Evolutionary conservation across 2,329 filamentous ascomycete genomes (phyloP).

Genomic region (Colletotrichum sp.): DNA sequence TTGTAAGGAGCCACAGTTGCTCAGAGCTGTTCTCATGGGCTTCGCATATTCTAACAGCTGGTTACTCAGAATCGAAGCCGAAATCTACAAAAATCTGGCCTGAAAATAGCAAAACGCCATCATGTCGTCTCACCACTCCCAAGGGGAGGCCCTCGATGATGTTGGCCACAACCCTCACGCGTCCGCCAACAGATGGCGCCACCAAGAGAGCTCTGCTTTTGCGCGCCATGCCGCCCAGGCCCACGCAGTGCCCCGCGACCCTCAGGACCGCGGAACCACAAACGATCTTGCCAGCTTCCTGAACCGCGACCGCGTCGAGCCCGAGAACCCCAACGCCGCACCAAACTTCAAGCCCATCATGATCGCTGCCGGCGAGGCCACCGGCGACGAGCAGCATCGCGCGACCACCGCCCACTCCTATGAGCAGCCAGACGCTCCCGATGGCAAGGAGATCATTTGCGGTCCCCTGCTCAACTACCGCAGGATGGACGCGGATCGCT

Average conservation of each 20-base stretch:
- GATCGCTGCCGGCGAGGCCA: slow-evolving; percentile 43
- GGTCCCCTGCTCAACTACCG: slow-evolving; percentile 82
- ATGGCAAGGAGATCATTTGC: slow-evolving; percentile 67
- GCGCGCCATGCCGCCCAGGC: slow-evolving; percentile 49
- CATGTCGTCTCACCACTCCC: slow-evolving; percentile 24
- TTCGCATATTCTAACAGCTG: background rate
- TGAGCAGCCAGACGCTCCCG: slow-evolving; percentile 28
- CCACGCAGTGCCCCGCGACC: slow-evolving; percentile 39
- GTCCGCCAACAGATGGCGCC: slow-evolving; percentile 64
- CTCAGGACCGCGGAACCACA: slow-evolving; percentile 46
- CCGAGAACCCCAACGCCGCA: slow-evolving; percentile 32
- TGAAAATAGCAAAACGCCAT: background rate
- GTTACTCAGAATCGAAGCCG: background rate
- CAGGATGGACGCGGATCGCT: slow-evolving; percentile 70
- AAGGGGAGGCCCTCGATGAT: slow-evolving; percentile 31
- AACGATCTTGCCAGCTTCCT: slow-evolving; percentile 61
- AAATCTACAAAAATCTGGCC: slow-evolving; percentile 31
- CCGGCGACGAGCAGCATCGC: slow-evolving; percentile 27
- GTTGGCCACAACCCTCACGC: slow-evolving; percentile 56
- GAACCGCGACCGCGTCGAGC: slow-evolving; percentile 57
- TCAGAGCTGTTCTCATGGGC: background rate
- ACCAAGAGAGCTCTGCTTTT: slow-evolving; percentile 66
- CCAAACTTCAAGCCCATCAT: slow-evolving; percentile 54
- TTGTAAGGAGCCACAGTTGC: slow-evolving; percentile 9
- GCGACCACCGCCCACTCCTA: slow-evolving; percentile 15